These are phyloP conservation scores for Primulina tabacum DNA, from an alignment of 257 asterid species.

Conservation along the genomic window DNA sequence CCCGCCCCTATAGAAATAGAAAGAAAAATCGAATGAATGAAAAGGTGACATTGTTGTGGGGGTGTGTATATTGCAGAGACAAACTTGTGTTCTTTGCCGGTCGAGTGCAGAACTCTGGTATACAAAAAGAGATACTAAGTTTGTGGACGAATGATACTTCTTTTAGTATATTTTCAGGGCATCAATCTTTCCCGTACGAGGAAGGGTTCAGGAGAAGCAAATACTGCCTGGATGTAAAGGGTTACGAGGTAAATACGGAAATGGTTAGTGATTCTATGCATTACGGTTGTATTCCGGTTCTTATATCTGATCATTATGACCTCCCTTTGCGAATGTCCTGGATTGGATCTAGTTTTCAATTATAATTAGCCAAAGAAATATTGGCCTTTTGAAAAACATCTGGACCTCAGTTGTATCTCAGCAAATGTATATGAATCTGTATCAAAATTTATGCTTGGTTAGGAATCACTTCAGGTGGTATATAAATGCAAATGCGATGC, in stretches of 20 bases:
- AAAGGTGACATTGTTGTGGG: slow-evolving; percentile 2
- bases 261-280: slow-evolving; percentile 74
- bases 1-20: neutral
- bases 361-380: slow-evolving; percentile 37
- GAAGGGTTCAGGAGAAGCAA: slow-evolving; percentile 71
- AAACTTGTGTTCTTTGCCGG: slow-evolving; percentile 72
- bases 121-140: slow-evolving; percentile 45
- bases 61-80: slow-evolving; percentile 44
- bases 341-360: slow-evolving; percentile 78
- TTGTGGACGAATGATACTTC: slow-evolving; percentile 61
- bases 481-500: too few species aligned
- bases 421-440: too few species aligned
- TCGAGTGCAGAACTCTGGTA: slow-evolving; percentile 57
- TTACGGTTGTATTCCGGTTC: slow-evolving; percentile 73
- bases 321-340: slow-evolving; percentile 67
- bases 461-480: too few species aligned
- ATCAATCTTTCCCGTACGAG: slow-evolving; percentile 49
- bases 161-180: slow-evolving; percentile 49
- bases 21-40: neutral
- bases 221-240: slow-evolving; percentile 76
- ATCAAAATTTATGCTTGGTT: too few species aligned
- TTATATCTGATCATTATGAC: slow-evolving; percentile 72
- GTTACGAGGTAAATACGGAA: slow-evolving; percentile 88
- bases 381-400: too few species aligned
- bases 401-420: too few species aligned